phyloP scores from a whole-genome alignment of 495 filamentous ascomycete species.

The Chaetomium cochliodes region DNA sequence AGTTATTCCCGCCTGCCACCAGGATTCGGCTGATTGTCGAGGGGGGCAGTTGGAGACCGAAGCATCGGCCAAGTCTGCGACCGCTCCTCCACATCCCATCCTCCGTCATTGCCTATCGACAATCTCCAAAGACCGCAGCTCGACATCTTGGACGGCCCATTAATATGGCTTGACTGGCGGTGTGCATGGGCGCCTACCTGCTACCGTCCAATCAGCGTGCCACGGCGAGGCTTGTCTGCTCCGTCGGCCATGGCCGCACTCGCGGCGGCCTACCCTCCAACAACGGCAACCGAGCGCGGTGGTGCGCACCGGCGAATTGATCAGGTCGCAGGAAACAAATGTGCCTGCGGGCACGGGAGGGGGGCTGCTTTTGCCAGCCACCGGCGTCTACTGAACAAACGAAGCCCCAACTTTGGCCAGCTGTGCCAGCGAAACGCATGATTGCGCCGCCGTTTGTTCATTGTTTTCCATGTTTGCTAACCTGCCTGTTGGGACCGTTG shows the following conservation, averaged over 20 bases:
- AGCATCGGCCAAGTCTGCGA: slow-evolving; percentile 13
- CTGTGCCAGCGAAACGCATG: slow-evolving; percentile 28
- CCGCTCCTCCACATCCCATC: not conserved
- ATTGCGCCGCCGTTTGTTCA: not conserved
- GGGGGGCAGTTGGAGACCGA: not conserved
- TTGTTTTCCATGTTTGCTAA: slow-evolving; percentile 16
- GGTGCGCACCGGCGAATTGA: slow-evolving; percentile 16
- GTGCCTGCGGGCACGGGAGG: slow-evolving; percentile 1
- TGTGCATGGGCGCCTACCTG: slow-evolving; percentile 23
- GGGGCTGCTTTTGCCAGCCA: slow-evolving; percentile 12
- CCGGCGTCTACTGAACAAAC: slow-evolving; percentile 8
- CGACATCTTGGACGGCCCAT: slow-evolving; percentile 14
- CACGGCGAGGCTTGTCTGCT: slow-evolving; percentile 13
- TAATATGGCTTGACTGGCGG: slow-evolving; percentile 18
- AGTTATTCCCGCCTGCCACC: not conserved
- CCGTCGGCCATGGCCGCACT: slow-evolving; percentile 24
- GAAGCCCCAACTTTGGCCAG: not conserved
- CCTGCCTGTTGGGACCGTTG: slow-evolving; percentile 16
- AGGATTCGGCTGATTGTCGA: not conserved
- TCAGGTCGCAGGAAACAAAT: slow-evolving; percentile 20
- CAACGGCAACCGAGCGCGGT: slow-evolving; percentile 19
- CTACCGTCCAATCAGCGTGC: slow-evolving; percentile 21
- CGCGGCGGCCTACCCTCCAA: slow-evolving; percentile 28
- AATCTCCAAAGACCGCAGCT: slow-evolving; percentile 6
- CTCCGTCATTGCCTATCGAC: slow-evolving; percentile 5